These are phyloP conservation scores for Penicillium ochrochloron DNA, from an alignment of 495 filamentous ascomycete species.

Conservation along the genomic window DNA sequence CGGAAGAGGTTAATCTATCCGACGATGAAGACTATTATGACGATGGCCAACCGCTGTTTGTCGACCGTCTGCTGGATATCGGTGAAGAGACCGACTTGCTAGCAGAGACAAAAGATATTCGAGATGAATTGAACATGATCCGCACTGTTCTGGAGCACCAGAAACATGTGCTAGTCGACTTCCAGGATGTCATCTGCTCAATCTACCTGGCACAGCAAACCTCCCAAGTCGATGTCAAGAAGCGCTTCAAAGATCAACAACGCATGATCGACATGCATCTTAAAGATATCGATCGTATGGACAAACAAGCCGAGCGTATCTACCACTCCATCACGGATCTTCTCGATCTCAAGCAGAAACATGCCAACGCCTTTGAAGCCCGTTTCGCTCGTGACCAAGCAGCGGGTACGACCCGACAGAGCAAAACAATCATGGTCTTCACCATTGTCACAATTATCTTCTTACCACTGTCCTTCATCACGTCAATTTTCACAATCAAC, in stretches of 20 bases:
- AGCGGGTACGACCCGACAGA: constrained; percentile 65
- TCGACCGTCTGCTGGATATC: constrained; percentile 70
- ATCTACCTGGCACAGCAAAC: constrained; percentile 52
- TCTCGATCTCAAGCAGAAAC: constrained; percentile 66
- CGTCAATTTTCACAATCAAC: constrained; percentile 69
- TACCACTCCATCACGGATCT: constrained; percentile 67
- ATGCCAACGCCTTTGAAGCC: constrained; percentile 73
- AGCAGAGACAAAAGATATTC: constrained; percentile 71
- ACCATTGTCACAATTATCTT: constrained; percentile 75
- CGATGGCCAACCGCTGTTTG: constrained; percentile 54
- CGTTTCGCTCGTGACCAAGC: constrained; percentile 71
- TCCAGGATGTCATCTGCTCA: constrained; percentile 58
- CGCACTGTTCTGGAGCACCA: constrained; percentile 65
- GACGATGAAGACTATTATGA: constrained; percentile 30
- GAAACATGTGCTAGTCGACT: constrained; percentile 55
- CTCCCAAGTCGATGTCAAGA: constrained; percentile 57
- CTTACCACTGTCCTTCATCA: constrained; percentile 69
- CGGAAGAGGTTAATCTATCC: constrained; percentile 10
- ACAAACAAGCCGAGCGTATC: constrained; percentile 67
- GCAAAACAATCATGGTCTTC: constrained; percentile 76
- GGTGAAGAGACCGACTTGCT: constrained; percentile 68
- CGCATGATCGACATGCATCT: constrained; percentile 63
- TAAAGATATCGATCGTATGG: constrained; percentile 71
- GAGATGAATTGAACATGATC: constrained; percentile 76
- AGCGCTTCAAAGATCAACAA: constrained; percentile 62